A percentile compares a stretch with the other conserved stretches of the same genome.
Conservation (phyloP, 768 basidiomycete genomes). For the Amanita pallidorosea region DNA sequence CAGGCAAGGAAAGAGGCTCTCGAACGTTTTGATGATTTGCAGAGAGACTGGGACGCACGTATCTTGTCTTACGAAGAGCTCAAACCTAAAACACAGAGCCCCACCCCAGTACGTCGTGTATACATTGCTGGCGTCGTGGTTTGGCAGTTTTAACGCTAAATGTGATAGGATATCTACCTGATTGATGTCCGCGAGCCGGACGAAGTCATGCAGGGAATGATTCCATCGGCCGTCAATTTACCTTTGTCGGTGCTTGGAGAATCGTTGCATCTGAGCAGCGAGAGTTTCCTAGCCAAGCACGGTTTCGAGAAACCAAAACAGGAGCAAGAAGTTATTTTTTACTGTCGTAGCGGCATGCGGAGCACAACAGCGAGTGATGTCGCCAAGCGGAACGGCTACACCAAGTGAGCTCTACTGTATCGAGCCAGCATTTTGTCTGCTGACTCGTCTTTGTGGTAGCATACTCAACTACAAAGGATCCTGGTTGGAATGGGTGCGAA, state of each 20-base stretch:
- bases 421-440: neutral
- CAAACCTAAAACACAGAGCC: conserved; percentile 69
- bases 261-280: conserved; percentile 46
- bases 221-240: conserved; percentile 85
- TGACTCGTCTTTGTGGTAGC: conserved; percentile 18
- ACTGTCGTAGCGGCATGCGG: conserved; percentile 83
- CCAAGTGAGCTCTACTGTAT: conserved; percentile 41
- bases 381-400: conserved; percentile 72
- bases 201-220: conserved; percentile 85
- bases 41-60: conserved; percentile 69
- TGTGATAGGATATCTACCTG: conserved; percentile 54
- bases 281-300: conserved; percentile 48
- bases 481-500: conserved; percentile 79
- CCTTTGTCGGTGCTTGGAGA: conserved; percentile 71
- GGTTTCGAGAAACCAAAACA: conserved; percentile 68
- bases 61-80: conserved; percentile 72
- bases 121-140: conserved; percentile 7
- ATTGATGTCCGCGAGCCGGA: conserved; percentile 92
- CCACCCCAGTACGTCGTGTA: conserved; percentile 42
- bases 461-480: conserved; percentile 76
- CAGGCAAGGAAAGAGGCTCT: conserved; percentile 20
- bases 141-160: neutral
- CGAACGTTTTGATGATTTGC: conserved; percentile 29
- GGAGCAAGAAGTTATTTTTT: conserved; percentile 74
- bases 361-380: conserved; percentile 76